Evolutionary conservation across 805 yeast genomes (phyloP), one percentile per base, ranked within the genome.

Genomic region (Pichia californica): DNA sequence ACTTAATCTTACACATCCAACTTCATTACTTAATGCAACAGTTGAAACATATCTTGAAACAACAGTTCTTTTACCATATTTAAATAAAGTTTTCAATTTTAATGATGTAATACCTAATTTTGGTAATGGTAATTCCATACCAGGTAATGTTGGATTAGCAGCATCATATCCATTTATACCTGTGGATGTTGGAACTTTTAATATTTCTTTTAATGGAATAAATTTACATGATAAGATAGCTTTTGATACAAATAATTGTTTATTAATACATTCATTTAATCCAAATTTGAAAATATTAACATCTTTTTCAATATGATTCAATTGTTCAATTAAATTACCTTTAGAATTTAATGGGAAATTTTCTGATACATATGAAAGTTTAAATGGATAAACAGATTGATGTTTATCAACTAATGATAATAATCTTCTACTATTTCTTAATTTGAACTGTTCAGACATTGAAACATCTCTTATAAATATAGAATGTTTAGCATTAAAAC

Each of bases 311-410:
- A 79, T 67, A 20, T 61, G 43, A 33, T 61, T 65, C 50, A 77
- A 61, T 58, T 73, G 77, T 16, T 66, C 66, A 14, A 48, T 53
- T 23, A 66, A 52, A 27, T 43, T 31, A 9, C 25, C 35, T 30
- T 63, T 55, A 32, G 67, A 57, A 37, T 74, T 65, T 20, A 81
- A 62, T 43, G 89, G 89, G 73, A 81, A 82, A 32, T 63, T 55
- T 20, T 71, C 69, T 14, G 87, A 74, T 37, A 86, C 67, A 64
- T 86, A 83, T 31, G 88, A 72, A 52, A 89, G 72, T 65, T 88
- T 91, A 72, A 91, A 87, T 45, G 99, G 98, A 64, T 78, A 91
- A 28, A 93, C 98, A 23, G 96, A 85, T 53, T 77, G 71, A 38
- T 75, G 69, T 52, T 75, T 77, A 64, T 88, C 96, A 52, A 87